A percentile compares a stretch with the other conserved stretches of the same genome.
Conservation (phyloP, 352 stramenopile species). For the Globisporangium uncinulatum region DNA sequence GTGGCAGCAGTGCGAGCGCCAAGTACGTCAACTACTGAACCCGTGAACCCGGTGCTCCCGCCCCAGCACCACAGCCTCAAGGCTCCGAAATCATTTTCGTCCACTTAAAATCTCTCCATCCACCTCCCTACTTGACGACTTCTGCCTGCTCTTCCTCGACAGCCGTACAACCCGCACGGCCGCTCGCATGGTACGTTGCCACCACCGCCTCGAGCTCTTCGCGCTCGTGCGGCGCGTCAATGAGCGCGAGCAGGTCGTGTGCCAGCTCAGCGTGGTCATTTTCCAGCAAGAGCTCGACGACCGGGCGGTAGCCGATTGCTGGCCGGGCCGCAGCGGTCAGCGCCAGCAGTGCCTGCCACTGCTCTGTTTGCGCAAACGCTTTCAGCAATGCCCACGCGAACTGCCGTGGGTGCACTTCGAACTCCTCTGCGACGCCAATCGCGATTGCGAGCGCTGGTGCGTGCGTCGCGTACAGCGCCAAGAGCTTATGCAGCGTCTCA, state of each 20-base stretch:
- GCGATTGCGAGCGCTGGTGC: constrained; percentile 25
- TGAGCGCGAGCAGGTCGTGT: constrained; percentile 23
- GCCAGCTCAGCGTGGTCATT: constrained; percentile 33
- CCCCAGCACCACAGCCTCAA: no score
- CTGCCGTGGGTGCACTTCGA: constrained; percentile 37
- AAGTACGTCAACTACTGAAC: no score
- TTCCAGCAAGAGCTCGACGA: constrained; percentile 46
- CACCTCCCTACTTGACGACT: neutral
- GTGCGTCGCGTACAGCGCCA: constrained; percentile 39
- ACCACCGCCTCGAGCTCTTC: constrained; percentile 28
- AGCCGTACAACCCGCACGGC: neutral
- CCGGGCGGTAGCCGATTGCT: constrained; percentile 33
- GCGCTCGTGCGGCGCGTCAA: constrained; percentile 26
- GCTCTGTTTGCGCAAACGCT: constrained; percentile 32
- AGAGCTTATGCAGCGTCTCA: constrained; percentile 56
- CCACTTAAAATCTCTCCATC: no score
- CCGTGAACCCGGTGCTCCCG: no score
- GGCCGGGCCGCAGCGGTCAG: constrained; percentile 30
- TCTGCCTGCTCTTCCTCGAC: neutral
- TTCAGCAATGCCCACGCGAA: constrained; percentile 51
- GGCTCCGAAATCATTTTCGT: no score
- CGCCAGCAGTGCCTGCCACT: constrained; percentile 40
- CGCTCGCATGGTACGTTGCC: constrained; percentile 12
- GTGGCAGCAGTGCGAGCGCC: no score
- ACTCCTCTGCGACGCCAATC: constrained; percentile 36